phyloP scores from a whole-genome alignment of 345 rosid species.

The Murraya koenigii region DNA sequence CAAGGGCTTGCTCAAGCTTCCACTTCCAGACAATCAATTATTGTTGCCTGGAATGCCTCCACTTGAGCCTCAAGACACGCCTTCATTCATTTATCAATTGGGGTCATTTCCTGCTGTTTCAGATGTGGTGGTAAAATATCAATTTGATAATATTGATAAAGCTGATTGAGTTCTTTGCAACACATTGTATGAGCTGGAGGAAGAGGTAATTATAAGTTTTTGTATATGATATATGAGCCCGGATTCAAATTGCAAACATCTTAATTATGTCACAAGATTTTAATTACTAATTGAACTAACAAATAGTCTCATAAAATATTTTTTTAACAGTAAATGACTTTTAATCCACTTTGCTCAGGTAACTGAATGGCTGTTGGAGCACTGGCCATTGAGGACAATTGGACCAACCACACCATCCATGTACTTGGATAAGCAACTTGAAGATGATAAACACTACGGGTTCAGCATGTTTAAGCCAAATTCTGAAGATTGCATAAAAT shows the following conservation, averaged over 20 bases:
- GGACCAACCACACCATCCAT: slow-evolving; percentile 25
- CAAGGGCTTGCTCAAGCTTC: slow-evolving; percentile 22
- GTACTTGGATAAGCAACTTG: slow-evolving; percentile 12
- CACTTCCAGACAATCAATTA: slow-evolving; percentile 5
- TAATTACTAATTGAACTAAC: too few relatives aligned
- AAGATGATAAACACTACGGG: slow-evolving; percentile 6
- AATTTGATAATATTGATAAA: too few relatives aligned
- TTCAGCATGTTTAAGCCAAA: slow-evolving; percentile 17
- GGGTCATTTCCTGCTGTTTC: slow-evolving; percentile 24
- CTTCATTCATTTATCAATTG: slow-evolving; percentile 22
- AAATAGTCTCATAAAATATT: too few relatives aligned
- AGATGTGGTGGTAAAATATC: neutral
- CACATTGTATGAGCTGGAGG: too few relatives aligned
- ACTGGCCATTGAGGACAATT: slow-evolving; percentile 23
- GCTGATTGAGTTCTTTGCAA: too few relatives aligned
- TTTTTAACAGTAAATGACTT: too few relatives aligned
- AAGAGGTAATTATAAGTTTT: too few relatives aligned
- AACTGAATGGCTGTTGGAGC: neutral
- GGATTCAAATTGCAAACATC: too few relatives aligned
- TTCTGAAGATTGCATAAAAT: slow-evolving; percentile 10
- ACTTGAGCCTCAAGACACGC: slow-evolving; percentile 20
- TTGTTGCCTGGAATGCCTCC: slow-evolving; percentile 29
- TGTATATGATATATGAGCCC: too few relatives aligned
- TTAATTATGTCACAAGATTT: too few relatives aligned
- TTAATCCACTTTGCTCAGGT: neutral